Base-by-base conservation (phyloP, 208 protist genomes). In the Tetramitus jugosus region DNA sequence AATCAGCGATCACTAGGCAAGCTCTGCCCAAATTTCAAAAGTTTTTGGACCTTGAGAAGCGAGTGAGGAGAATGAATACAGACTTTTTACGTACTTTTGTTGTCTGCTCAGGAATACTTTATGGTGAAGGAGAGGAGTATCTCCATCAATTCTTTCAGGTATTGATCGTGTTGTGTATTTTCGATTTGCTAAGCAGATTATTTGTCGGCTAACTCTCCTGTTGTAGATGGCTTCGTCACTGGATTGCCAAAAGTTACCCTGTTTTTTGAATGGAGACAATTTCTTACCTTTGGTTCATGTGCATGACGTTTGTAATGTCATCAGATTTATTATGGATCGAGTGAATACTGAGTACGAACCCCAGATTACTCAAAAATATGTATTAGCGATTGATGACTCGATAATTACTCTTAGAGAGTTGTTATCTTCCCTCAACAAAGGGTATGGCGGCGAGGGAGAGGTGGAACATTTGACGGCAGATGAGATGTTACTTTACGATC, bases 241-340 rank as follows among this genome's bases (percentile, higher is more conserved):
- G 71, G 60, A 71, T 33, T 76, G 79, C 60, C 37, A 82, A 14
- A 79, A 42, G n/a, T 80, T 97, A 26, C 92, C 92, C 20, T 83
- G 94, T 52, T 94, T 91, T 81, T 92, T 92, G 23, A 82, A 83
- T 60, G 94, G 94, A 23, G 80, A 64, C 17, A 93, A 96, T 82
- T 72, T 83, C 39, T 85, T 97, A 33, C 92, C 94, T 29, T 89
- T 92, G n/a, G 91, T 97, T 35, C 93, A 97, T 81, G 89, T 93
- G 23, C 80, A 88, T 56, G 94, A 97, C 81, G 85, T 95, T 23
- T 91, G 90, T 31, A 90, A 82, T n/a, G 88, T 93, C 35, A 87
- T 88, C 26, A 80, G 81, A 60, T 86, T 91, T 60, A 81, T 94
- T 37, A 71, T 71, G 14, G 65, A 71, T 10, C 20, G 49, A 1